Evolutionary conservation across 1,284 basidiomycete species (phyloP).

Genomic region (Boletus mariae): DNA sequence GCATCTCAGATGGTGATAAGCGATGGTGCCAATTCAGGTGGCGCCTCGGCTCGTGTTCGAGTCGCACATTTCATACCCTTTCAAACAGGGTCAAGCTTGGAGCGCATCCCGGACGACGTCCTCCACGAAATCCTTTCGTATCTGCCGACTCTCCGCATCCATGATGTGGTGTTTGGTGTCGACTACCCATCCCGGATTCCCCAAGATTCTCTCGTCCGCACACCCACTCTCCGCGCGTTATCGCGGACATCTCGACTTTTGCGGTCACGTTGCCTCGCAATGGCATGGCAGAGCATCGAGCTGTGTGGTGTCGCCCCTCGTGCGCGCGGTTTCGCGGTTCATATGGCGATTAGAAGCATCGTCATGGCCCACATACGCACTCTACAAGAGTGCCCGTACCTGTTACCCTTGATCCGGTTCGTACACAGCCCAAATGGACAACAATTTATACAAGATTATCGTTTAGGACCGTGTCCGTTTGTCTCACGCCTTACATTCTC

Average conservation of each 20-base stretch:
- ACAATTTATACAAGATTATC: not conserved
- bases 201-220: slow-evolving; percentile 1
- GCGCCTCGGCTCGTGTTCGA: not conserved
- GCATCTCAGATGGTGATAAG: too few species aligned
- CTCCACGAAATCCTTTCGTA: slow-evolving; percentile 7
- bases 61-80: slow-evolving; percentile 1
- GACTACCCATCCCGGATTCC: not conserved
- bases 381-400: too few species aligned
- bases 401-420: too few species aligned
- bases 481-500: slow-evolving; percentile 18
- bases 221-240: not conserved
- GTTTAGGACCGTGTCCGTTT: slow-evolving; percentile 30
- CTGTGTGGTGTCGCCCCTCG: slow-evolving; percentile 2
- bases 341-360: too few species aligned
- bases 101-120: slow-evolving; percentile 11
- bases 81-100: slow-evolving; percentile 6
- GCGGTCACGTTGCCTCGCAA: slow-evolving; percentile 11
- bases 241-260: slow-evolving; percentile 8
- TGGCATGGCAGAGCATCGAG: slow-evolving; percentile 18
- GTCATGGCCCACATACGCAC: too few species aligned
- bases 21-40: not conserved
- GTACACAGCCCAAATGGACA: not conserved
- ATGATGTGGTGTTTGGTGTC: not conserved
- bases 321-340: not conserved
- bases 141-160: not conserved